These are phyloP conservation scores for Myxozyma neotropica DNA, from an alignment of 805 yeast genomes.

Conservation along the genomic window DNA sequence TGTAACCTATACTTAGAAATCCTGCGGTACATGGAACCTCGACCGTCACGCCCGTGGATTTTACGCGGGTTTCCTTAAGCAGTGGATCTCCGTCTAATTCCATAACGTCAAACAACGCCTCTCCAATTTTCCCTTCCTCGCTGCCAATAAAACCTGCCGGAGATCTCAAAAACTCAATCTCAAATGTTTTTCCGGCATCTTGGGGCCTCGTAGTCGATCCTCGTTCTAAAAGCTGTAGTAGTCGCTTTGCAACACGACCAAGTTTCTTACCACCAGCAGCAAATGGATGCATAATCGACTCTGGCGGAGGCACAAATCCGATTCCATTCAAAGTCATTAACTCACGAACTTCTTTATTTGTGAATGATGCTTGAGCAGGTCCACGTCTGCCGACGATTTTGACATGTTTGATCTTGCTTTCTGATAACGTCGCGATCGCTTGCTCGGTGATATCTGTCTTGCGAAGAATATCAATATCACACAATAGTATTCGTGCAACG, in stretches of 20 bases:
- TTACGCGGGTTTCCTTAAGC: conserved; percentile 47
- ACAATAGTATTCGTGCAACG: conserved; percentile 75
- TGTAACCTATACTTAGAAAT: conserved; percentile 82
- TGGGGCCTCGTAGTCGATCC: conserved; percentile 45
- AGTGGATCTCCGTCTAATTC: conserved; percentile 52
- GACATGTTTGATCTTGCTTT: conserved; percentile 62
- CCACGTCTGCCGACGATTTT: conserved; percentile 86
- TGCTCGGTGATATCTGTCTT: conserved; percentile 70
- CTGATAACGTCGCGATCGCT: conserved; percentile 58
- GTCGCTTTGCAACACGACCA: conserved; percentile 63
- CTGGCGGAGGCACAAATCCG: conserved; percentile 50
- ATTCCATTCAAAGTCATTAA: conserved; percentile 63
- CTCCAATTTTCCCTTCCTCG: not conserved
- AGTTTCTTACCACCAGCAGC: conserved; percentile 39
- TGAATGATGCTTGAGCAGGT: conserved; percentile 67
- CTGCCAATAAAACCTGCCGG: conserved; percentile 58
- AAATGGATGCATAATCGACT: conserved; percentile 38
- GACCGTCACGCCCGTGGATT: conserved; percentile 44
- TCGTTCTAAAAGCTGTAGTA: conserved; percentile 63
- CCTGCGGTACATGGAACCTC: conserved; percentile 59
- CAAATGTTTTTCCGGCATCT: conserved; percentile 53
- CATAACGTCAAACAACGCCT: conserved; percentile 39
- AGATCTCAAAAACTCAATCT: conserved; percentile 64
- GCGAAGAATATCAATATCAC: conserved; percentile 59
- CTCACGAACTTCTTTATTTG: conserved; percentile 90